Evolutionary conservation across 2,329 filamentous ascomycete species (phyloP), one percentile per base, ranked within the genome.

Genomic region (Truncatella angustata): DNA sequence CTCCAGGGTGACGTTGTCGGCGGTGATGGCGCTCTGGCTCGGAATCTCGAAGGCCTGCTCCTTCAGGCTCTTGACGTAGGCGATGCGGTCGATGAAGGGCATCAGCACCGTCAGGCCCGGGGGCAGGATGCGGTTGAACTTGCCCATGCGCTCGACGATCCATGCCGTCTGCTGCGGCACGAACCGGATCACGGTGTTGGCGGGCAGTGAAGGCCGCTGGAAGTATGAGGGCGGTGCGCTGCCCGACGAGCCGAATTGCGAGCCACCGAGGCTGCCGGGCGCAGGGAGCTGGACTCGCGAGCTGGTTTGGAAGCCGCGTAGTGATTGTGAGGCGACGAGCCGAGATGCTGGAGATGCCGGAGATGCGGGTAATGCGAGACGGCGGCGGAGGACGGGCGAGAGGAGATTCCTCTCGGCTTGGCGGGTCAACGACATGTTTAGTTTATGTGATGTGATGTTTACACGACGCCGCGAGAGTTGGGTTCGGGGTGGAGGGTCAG

Each of bases 121-220:
- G 63, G 97, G 84, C 47, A 99, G 77, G 65, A 99, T 97, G 55
- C 92, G 84, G 74, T 90, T 88, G 77, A 96, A 99, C 73, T 92
- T 94, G 64, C 94, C 94, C 94, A 99, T 99, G 67, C 94, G 92
- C 82, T 99, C 94, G 52, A 99, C 94, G 54, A 99, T 93, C 94
- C 94, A 99, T 70, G 94, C 94, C 63, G 93, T 97, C 77, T 99
- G 94, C 74, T 99, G 94, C n/a, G 94, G 94, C 37, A 99, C 94
- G 73, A 97, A 99, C 55, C 93, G 90, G 63, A 99, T 79, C 57
- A 99, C 79, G 4, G 94, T 99, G 74, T 99, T 99, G 61, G 92
- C 90, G 24, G 94, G 94, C 49, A 97, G 79, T 20, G 81, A 77
- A 11, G 80, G 76, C 58, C 81, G 81, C 67, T 88, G 87, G 72